phyloP scores from a whole-genome alignment of 352 stramenopile genomes.

The Phytophthora cajani region DNA sequence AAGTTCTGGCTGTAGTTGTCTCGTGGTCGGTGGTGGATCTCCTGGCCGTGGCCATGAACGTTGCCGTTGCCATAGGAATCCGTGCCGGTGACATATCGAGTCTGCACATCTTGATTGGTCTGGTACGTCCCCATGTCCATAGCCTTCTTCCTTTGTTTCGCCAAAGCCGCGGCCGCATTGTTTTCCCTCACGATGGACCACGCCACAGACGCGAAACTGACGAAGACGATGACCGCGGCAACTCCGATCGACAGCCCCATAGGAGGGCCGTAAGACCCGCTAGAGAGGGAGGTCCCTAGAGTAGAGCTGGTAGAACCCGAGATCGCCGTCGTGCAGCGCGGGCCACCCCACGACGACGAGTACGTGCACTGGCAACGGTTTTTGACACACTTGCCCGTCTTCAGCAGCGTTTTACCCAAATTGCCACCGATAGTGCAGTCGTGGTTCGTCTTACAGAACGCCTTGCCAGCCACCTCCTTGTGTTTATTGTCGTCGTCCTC shows the following conservation, averaged over 20 bases:
- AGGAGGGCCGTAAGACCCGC: background rate
- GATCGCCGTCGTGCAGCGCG: conserved; percentile 47
- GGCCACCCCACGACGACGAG: conserved; percentile 46
- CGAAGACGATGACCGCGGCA: background rate
- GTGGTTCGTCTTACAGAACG: conserved; percentile 42
- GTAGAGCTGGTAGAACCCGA: conserved; percentile 6
- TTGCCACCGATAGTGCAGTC: conserved; percentile 42
- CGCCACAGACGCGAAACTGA: background rate
- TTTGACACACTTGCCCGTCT: conserved; percentile 49
- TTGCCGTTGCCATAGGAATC: background rate
- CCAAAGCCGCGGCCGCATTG: background rate
- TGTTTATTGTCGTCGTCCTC: conserved; percentile 43
- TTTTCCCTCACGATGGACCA: background rate
- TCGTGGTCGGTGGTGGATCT: background rate
- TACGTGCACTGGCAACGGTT: conserved; percentile 51
- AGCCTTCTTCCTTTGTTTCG: background rate
- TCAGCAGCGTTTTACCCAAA: conserved; percentile 24
- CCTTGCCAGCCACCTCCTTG: conserved; percentile 40
- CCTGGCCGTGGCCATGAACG: background rate
- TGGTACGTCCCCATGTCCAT: background rate
- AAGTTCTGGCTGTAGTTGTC: conserved; percentile 1
- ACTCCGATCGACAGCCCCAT: background rate
- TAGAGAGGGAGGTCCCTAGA: background rate
- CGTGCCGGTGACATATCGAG: background rate
- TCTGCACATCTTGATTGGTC: background rate